Evolutionary conservation across 1,139 yeast genomes (phyloP), one percentile per base, ranked within the genome.

Genomic region (Suhomyces choctaworum): DNA sequence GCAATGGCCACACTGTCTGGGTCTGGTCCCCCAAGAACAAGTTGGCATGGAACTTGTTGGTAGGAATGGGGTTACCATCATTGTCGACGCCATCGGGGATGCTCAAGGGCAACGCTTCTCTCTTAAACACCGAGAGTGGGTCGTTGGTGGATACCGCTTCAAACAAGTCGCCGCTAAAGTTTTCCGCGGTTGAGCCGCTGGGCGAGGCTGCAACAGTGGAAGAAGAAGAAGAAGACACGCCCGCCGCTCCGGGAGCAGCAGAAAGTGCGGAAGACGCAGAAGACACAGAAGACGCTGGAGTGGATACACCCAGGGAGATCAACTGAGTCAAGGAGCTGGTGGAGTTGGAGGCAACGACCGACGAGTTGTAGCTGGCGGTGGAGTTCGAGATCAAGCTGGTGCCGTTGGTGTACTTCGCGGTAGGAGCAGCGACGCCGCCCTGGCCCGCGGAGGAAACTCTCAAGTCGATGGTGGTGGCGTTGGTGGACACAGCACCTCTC

Each of bases 21-120:
- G 75, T 73, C 52, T 85, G 92, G 26, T 64, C 62, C 1, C 72
- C 92, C 16, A 89, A 72, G 41, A 87, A 62, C 54, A 88, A 63
- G 59, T 89, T 89, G 7, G 86, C 82, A 56, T 84, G 88, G 58
- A 87, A 89, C 56, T 88, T 87, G 63, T 89, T 89, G 13, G 97
- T 88, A 45, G 79, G 78, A 30, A 80, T 70, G 5, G 95, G 87
- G 11, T 16, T 38, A 11, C 60, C 70, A 37, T 61, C 55, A 45
- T 66, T 66, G 40, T 62, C 61, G 27, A 76, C 79, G 27, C 78
- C 57, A 3, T 48, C 14, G 75, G 89, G 60, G 65, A 60, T 27
- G 58, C 60, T 32, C 70, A 83, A 37, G 60, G 86, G 77, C 23
- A 77, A 64, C 14, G 57, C 64, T 31, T 67, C 60, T 41, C 73